Percentiles rank a stretch among this genome's conserved stretches.
These are phyloP conservation scores for Penicillium fimorum DNA, from an alignment of 495 filamentous ascomycete species.

Conservation along the genomic window DNA sequence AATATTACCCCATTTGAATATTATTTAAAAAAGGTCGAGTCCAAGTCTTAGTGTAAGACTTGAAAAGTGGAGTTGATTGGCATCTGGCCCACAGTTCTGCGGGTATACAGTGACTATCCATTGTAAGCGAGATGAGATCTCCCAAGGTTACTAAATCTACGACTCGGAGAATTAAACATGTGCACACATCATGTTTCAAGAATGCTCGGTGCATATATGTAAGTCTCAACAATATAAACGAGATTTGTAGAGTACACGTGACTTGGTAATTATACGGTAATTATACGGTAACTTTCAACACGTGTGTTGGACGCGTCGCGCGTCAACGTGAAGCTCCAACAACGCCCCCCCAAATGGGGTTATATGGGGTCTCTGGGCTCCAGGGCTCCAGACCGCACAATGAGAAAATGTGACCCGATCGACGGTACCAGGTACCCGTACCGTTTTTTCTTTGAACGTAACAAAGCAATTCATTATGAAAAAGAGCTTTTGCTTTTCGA, in stretches of 20 bases:
- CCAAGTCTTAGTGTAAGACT: conserved; percentile 3
- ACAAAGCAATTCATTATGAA: conserved; percentile 2
- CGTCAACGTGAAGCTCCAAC: conserved; percentile 10
- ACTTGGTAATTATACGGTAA: background rate
- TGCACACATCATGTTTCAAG: background rate
- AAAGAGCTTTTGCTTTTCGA: background rate
- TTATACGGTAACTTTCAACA: background rate
- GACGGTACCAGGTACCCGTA: conserved; percentile 1
- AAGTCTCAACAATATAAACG: background rate
- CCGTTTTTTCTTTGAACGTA: background rate
- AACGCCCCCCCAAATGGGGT: conserved; percentile 5
- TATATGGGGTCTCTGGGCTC: conserved; percentile 10
- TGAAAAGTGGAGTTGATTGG: conserved; percentile 6
- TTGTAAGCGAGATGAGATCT: conserved; percentile 8
- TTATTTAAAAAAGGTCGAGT: background rate
- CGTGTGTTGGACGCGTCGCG: conserved; percentile 7
- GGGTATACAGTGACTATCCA: conserved; percentile 1
- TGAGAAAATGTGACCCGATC: conserved; percentile 5
- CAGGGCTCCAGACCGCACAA: conserved; percentile 13
- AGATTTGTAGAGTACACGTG: background rate
- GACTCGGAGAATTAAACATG: background rate
- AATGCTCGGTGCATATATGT: background rate
- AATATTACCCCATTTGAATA: background rate
- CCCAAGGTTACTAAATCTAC: background rate
- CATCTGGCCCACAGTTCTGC: background rate